Evolutionary conservation across 2,329 filamentous ascomycete species (phyloP).

Genomic region (Diplodia intermedia): DNA sequence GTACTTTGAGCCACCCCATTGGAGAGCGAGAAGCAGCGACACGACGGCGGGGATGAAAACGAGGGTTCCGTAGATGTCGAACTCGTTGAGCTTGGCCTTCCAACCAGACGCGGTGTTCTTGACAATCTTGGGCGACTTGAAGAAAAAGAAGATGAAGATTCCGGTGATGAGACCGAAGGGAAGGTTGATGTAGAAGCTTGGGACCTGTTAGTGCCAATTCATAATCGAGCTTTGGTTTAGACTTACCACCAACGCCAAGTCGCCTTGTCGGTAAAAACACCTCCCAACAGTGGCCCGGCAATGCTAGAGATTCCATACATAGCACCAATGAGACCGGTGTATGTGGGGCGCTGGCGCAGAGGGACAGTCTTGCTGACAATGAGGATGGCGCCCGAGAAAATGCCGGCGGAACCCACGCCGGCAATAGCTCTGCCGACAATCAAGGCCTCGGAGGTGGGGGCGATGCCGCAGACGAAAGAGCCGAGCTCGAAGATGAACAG

Average conservation of each 20-base stretch:
- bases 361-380: conserved; percentile 56
- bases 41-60: conserved; percentile 56
- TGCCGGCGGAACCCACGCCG: conserved; percentile 59
- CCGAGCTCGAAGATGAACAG: conserved; percentile 60
- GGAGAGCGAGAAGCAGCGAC: conserved; percentile 57
- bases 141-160: conserved; percentile 51
- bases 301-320: conserved; percentile 59
- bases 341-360: conserved; percentile 55
- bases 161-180: conserved; percentile 57
- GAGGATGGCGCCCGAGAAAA: conserved; percentile 58
- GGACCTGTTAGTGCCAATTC: neutral
- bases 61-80: conserved; percentile 55
- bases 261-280: conserved; percentile 54
- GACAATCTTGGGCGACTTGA: conserved; percentile 45
- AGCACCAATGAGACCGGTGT: conserved; percentile 54
- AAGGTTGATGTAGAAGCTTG: conserved; percentile 60
- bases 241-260: conserved; percentile 56
- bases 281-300: conserved; percentile 57
- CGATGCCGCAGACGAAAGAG: conserved; percentile 59
- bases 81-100: conserved; percentile 51
- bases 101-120: conserved; percentile 45
- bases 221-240: conserved; percentile 35
- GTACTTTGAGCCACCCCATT: conserved; percentile 59
- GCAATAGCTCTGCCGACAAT: conserved; percentile 61
- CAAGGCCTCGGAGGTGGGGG: conserved; percentile 56